These are phyloP conservation scores for Monoraphidium neglectum DNA, from an alignment of 139 green algal species.

Conservation along the genomic window DNA sequence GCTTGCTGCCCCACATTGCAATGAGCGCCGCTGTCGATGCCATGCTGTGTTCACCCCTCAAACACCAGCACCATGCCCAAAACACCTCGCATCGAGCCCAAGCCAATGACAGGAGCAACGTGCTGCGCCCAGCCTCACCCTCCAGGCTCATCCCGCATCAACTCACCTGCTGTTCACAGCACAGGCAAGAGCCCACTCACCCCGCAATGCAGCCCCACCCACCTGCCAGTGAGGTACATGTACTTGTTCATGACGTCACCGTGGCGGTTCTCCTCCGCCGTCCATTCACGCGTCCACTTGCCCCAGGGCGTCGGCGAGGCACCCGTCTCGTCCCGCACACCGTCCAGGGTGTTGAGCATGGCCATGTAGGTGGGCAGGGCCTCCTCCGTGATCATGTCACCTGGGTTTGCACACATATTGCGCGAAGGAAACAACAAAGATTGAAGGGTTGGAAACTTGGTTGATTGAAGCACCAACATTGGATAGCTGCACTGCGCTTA, in stretches of 20 bases:
- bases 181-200: not conserved
- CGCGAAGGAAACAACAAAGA: no score
- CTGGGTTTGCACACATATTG: constrained; percentile 47
- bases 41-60: no score
- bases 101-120: no score
- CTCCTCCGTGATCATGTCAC: constrained; percentile 98
- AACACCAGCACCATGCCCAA: no score
- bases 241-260: constrained; percentile 99
- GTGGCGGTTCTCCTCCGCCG: constrained; percentile 98
- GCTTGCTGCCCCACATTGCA: no score
- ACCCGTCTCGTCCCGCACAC: constrained; percentile 91
- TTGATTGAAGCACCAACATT: no score
- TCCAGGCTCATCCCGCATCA: no score
- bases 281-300: constrained; percentile 88
- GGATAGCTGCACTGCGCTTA: no score
- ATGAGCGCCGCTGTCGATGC: no score
- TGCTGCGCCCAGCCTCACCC: no score
- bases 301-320: constrained; percentile 84
- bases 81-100: no score
- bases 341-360: constrained; percentile 99
- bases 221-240: constrained; percentile 77
- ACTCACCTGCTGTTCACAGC: not conserved
- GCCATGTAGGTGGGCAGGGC: constrained; percentile 99
- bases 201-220: constrained; percentile 13
- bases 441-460: no score